phyloP scores from a whole-genome alignment of 2,329 filamentous ascomycete genomes.

The Cordyceps pruinosa region DNA sequence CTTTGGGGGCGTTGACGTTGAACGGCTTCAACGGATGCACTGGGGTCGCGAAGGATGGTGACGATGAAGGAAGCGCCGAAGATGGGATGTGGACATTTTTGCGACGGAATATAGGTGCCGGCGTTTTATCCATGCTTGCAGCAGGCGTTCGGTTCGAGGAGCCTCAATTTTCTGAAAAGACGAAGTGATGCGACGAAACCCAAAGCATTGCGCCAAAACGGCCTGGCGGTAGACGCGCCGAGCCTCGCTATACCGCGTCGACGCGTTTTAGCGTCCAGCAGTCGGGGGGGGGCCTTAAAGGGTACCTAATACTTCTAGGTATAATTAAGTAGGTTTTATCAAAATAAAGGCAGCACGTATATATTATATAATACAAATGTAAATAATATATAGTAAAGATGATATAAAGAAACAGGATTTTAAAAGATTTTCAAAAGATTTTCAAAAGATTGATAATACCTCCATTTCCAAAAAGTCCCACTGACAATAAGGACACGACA shows the following conservation, averaged over 20 bases:
- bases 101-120: constrained; percentile 32
- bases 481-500: no score
- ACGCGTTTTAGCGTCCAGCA: constrained; percentile 22
- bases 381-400: no score
- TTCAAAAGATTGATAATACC: no score
- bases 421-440: no score
- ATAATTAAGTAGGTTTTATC: no score
- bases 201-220: background rate
- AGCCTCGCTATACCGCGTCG: constrained; percentile 25
- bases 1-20: constrained; percentile 44
- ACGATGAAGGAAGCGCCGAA: constrained; percentile 75
- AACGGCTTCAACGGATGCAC: constrained; percentile 68
- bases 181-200: background rate
- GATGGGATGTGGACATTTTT: constrained; percentile 27
- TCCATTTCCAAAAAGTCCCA: no score
- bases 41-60: constrained; percentile 83
- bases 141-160: background rate
- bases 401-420: no score
- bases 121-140: constrained; percentile 31
- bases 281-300: no score
- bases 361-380: no score
- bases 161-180: background rate
- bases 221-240: constrained; percentile 4
- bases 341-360: no score
- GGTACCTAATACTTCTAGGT: no score